Evolutionary conservation across 805 yeast species (phyloP).

Genomic region (Barnettozyma vustinii): DNA sequence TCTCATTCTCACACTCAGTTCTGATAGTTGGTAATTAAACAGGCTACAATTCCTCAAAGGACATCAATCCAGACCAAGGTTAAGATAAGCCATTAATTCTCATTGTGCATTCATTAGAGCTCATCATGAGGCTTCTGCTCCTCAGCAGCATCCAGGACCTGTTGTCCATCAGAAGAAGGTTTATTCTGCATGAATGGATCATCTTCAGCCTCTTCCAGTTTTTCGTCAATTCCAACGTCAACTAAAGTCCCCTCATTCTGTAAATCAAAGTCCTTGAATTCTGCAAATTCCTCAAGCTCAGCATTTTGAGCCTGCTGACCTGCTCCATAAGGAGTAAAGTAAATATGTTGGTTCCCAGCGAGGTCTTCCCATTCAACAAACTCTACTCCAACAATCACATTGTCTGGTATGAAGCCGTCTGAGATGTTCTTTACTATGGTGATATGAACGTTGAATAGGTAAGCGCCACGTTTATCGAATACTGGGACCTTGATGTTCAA

Average conservation of each 20-base stretch:
- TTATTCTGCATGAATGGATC: not conserved
- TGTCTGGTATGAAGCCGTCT: not conserved
- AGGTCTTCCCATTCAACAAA: not conserved
- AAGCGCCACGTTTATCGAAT: conserved; percentile 5
- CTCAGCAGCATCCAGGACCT: not conserved
- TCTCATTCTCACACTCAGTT: too few relatives aligned
- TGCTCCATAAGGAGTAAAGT: not conserved
- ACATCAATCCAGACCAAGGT: too few relatives aligned
- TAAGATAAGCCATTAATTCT: too few relatives aligned
- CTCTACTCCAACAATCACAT: not conserved
- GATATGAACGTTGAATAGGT: conserved; percentile 2
- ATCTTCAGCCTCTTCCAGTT: not conserved
- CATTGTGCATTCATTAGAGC: not conserved
- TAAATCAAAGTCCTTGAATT: not conserved
- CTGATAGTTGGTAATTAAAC: too few relatives aligned
- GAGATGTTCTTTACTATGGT: not conserved
- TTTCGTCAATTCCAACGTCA: not conserved
- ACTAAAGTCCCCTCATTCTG: not conserved
- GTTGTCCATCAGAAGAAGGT: not conserved
- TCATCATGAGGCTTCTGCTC: not conserved
- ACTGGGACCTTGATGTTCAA: conserved; percentile 4
- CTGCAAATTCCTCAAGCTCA: not conserved
- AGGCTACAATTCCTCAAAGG: too few relatives aligned
- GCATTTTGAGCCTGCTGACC: not conserved
- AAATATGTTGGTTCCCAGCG: not conserved